A percentile compares a stretch with the other conserved stretches of the same genome.
These are phyloP conservation scores for Pythium rishiriense DNA, from an alignment of 352 stramenopile genomes.

Conservation along the genomic window DNA sequence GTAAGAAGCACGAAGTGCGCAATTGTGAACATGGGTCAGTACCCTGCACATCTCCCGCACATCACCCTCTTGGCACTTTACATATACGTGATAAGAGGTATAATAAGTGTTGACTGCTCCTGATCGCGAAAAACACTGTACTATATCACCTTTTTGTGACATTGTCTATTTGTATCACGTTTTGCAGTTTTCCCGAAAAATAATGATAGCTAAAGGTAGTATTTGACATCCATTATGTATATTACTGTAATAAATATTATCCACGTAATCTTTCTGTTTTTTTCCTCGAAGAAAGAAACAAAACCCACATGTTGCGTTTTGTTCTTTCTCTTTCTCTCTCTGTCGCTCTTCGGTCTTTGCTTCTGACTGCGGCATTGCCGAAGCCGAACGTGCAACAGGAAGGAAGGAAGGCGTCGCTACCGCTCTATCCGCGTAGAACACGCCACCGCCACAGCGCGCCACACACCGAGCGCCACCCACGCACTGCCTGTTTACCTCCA, in stretches of 20 bases:
- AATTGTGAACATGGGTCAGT: too few species aligned
- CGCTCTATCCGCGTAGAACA: background rate
- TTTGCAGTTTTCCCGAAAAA: too few species aligned
- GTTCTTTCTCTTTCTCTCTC: constrained; percentile 4
- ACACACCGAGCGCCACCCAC: background rate
- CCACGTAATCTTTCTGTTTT: constrained; percentile 23
- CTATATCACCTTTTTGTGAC: too few species aligned
- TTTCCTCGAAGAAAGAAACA: constrained; percentile 23
- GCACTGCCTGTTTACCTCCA: background rate
- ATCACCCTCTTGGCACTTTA: too few species aligned
- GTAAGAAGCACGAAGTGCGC: too few species aligned
- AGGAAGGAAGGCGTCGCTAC: background rate
- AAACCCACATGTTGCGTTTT: constrained; percentile 11
- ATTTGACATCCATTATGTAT: background rate
- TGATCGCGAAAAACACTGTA: too few species aligned
- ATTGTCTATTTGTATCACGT: too few species aligned
- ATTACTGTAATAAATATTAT: background rate
- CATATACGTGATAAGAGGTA: too few species aligned
- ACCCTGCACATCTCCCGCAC: too few species aligned
- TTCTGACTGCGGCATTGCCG: background rate
- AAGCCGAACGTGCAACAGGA: constrained; percentile 2
- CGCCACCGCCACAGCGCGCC: background rate
- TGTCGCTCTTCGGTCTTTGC: background rate
- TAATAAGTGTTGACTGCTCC: too few species aligned
- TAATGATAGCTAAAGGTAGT: too few species aligned